Evolutionary conservation across 2,329 filamentous ascomycete species (phyloP).

Genomic region (Pyricularia sp.): DNA sequence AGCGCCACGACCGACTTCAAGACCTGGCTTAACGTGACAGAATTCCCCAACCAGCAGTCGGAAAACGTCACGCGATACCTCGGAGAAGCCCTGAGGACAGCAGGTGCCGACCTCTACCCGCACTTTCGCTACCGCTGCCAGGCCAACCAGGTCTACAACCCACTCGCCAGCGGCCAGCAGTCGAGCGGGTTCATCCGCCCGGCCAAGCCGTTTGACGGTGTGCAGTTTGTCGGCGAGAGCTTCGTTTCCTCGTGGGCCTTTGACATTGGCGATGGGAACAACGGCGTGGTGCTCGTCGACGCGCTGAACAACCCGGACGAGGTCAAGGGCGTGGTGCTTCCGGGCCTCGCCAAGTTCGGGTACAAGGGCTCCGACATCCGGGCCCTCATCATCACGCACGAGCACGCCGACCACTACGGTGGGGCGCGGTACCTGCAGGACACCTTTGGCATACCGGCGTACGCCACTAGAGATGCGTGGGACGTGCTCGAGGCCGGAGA

Average conservation of each 20-base stretch:
- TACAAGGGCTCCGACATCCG: constrained; percentile 18
- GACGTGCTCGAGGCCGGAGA: background rate
- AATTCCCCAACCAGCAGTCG: background rate
- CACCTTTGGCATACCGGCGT: constrained; percentile 11
- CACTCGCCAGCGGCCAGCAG: background rate
- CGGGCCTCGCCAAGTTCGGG: constrained; percentile 12
- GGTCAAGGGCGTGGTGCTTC: constrained; percentile 10
- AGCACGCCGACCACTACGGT: constrained; percentile 19
- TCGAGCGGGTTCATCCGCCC: background rate
- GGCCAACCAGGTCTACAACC: background rate
- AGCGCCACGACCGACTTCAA: background rate
- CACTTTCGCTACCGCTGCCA: background rate
- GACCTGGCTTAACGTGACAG: background rate
- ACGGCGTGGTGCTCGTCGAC: constrained; percentile 14
- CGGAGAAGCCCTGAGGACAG: background rate
- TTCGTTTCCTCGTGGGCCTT: constrained; percentile 16
- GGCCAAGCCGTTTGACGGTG: background rate
- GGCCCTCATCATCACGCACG: constrained; percentile 17
- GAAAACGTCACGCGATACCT: background rate
- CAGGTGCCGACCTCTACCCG: background rate
- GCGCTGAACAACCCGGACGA: constrained; percentile 12
- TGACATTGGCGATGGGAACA: constrained; percentile 15
- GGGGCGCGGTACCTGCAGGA: constrained; percentile 16
- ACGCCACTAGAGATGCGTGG: constrained; percentile 9
- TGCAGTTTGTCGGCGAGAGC: background rate